Base-by-base conservation (phyloP, 208 protist species). In the Trypanosoma theileri region DNA sequence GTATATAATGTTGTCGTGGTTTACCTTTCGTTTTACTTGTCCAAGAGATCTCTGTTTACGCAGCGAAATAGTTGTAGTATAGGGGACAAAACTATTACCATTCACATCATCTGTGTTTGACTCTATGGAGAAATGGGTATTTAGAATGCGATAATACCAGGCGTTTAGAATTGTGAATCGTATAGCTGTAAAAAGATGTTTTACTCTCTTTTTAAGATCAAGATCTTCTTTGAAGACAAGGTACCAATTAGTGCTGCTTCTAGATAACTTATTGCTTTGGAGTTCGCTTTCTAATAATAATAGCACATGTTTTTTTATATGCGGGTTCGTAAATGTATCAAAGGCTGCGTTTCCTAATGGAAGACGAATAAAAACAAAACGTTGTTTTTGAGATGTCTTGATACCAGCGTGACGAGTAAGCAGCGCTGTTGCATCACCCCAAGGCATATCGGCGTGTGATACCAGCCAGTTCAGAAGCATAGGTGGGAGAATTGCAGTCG, bases 401-500 rank as follows among this genome's bases (percentile, higher is more conserved):
- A 45, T 12, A 40, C 55, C 64, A 8, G 63, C 63, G 21, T 54
- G 21, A 54, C 16, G 41, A 11, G 21, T 41, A 14, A 85, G 35
- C 44, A 71, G 71, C 28, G 35, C 17, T 0, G 61, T 65, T 52
- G 75, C 79, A 12, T 73, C 74, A 4, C n/a, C n/a, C 71, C 75
- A 80, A 10, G 71, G 35, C 51, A 81, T 59, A 7, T 45, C 21
- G 24, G 70, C 40, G 16, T 41, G 54, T 8, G 75, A 66, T 42
- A 73, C 70, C 7, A 81, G 14, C 79, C 79, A 85, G 65, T 85
- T 80, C 19, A 85, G 59, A 64, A 85, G 21, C 79, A 85, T 79
- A 3, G 79, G 79, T 24, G 79, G 79, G 44, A 73, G 48, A 0
- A 85, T 52, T 12, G 79, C 62, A 50, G 14, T 22, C 41, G 21